Percentiles rank a stretch among this genome's conserved stretches.
phyloP scores from a whole-genome alignment of 1,139 yeast species.

The Debaryomyces nepalensis region DNA sequence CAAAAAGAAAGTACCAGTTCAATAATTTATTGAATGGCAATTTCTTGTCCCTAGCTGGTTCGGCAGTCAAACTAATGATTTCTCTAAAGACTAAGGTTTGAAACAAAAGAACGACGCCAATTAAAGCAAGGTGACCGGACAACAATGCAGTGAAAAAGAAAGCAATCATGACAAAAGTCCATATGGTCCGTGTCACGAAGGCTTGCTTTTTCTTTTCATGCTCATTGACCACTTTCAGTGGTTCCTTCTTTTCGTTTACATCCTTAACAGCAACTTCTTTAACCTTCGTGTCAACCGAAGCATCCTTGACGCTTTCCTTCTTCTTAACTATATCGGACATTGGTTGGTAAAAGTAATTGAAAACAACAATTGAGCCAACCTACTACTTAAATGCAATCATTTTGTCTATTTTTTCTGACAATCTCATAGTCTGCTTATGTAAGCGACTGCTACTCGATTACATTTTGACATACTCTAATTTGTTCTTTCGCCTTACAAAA shows the following conservation, averaged over 20 bases:
- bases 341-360: constrained; percentile 6
- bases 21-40: constrained; percentile 83
- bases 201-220: constrained; percentile 76
- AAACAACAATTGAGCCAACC: not conserved
- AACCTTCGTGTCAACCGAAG: constrained; percentile 6
- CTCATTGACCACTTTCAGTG: constrained; percentile 27
- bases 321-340: constrained; percentile 8
- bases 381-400: not conserved
- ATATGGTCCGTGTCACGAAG: constrained; percentile 85
- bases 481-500: no score
- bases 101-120: constrained; percentile 67
- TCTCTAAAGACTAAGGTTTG: constrained; percentile 89
- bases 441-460: not conserved
- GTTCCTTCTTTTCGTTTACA: constrained; percentile 24
- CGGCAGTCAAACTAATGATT: constrained; percentile 83
- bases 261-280: constrained; percentile 6
- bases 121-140: constrained; percentile 88
- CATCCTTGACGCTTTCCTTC: constrained; percentile 10
- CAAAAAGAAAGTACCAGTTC: constrained; percentile 84
- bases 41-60: constrained; percentile 81
- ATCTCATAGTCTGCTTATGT: constrained; percentile 3
- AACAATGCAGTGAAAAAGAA: constrained; percentile 73
- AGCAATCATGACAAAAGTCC: constrained; percentile 91
- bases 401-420: constrained; percentile 7
- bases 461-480: no score